Conservation (phyloP, 1,284 basidiomycete species). For the Tylopilus sp. region DNA sequence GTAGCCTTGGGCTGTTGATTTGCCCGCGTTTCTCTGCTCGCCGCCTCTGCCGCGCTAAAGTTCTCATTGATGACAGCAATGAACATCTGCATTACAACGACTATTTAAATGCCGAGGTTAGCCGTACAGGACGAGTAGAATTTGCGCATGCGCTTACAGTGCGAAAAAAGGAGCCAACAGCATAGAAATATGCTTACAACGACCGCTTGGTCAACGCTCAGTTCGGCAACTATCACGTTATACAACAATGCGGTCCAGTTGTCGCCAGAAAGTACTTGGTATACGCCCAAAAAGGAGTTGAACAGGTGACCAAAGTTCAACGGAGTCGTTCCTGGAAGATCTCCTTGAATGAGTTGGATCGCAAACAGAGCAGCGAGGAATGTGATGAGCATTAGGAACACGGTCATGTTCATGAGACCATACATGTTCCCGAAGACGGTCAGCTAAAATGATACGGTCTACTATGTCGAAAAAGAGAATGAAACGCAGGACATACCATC, state of each 20-base stretch:
- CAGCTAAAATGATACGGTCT: conserved; percentile 44
- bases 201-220: conserved; percentile 65
- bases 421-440: conserved; percentile 92
- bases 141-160: conserved; percentile 56
- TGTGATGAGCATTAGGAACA: conserved; percentile 90
- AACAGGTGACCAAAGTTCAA: conserved; percentile 90
- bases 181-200: conserved; percentile 76
- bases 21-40: conserved; percentile 81
- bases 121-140: neutral
- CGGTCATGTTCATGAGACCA: conserved; percentile 89
- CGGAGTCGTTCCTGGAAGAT: conserved; percentile 51
- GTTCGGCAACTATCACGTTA: conserved; percentile 60
- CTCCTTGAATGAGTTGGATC: conserved; percentile 77
- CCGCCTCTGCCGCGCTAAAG: conserved; percentile 90
- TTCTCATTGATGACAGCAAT: conserved; percentile 99
- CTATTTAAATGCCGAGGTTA: no score
- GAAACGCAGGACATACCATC: conserved; percentile 48
- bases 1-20: conserved; percentile 49
- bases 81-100: conserved; percentile 97
- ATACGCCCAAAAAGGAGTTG: conserved; percentile 87
- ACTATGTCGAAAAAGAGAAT: conserved; percentile 1
- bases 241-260: conserved; percentile 92
- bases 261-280: conserved; percentile 92
- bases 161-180: conserved; percentile 90
- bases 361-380: conserved; percentile 82